Evolutionary conservation across 2,329 filamentous ascomycete genomes (phyloP), one percentile per base, ranked within the genome.

Genomic region (Fusarium coicis): DNA sequence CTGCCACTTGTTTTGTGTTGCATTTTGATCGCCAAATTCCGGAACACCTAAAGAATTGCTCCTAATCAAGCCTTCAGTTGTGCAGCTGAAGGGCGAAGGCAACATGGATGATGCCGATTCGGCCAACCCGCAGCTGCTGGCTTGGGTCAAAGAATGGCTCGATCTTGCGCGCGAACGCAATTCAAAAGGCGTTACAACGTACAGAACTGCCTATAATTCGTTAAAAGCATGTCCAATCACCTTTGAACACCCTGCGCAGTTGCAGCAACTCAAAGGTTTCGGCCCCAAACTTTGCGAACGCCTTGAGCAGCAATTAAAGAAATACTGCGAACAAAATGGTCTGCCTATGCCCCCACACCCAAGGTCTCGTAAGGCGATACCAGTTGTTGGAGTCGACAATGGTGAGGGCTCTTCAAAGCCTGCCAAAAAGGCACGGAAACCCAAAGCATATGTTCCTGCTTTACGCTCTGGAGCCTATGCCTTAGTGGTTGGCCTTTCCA

Each of bases 71-170:
- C 23, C 19, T 30, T 54, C 19, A n/a, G 18, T 32, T 23, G 52
- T 18, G 50, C 46, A 4, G 28, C 34, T 61, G 21, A 43, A 39
- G 23, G 61, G 61, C 54, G 62, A 44, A 59, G 44, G 49, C 66
- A 40, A 39, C 36, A 82, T 82, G 81, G 80, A 79, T 40, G 79
- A 80, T 49, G 77, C 83, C 36, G 82, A 84, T 34, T 91, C 89
- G 72, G 87, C 90, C 21, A 96, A 96, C 76, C 91, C 93, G 10
- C 85, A 93, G 44, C 86, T 94, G 14, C 86, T 95, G 16, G 83
- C 84, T 72, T 95, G 92, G 90, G 89, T 95, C 56, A 91, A 93
- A 77, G 92, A 95, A 84, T 94, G 92, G 92, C 87, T 92, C 55
- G 92, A 95, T 49, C 80, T 88, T 44, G 93, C 92, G 18, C 86